Percentiles rank a stretch among this genome's conserved stretches.
These are phyloP conservation scores for Plasmodium berghei DNA, from an alignment of 169 alveolate genomes.

Conservation along the genomic window DNA sequence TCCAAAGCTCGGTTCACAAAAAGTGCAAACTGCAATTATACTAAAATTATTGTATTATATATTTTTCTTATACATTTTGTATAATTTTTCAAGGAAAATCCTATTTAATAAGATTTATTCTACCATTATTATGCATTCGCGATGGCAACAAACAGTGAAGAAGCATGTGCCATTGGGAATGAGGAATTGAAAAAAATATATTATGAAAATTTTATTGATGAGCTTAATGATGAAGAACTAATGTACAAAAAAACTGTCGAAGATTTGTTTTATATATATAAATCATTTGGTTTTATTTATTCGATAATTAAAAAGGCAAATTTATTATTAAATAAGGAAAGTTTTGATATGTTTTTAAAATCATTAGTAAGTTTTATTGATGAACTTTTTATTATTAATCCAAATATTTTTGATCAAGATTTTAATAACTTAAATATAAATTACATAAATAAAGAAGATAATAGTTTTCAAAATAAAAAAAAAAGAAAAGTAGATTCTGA, in stretches of 20 bases:
- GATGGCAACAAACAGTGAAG: conserved; percentile 55
- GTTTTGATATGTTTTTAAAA: conserved; percentile 57
- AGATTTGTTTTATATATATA: conserved; percentile 73
- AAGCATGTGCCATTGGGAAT: conserved; percentile 3
- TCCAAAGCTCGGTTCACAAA: too few relatives aligned
- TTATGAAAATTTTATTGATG: conserved; percentile 71
- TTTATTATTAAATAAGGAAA: conserved; percentile 43
- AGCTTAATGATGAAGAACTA: conserved; percentile 71
- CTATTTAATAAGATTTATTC: too few relatives aligned
- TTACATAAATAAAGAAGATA: conserved; percentile 14
- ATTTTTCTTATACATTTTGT: too few relatives aligned
- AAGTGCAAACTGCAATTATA: too few relatives aligned
- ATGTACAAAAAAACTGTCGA: conserved; percentile 72
- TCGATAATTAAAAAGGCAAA: conserved; percentile 72
- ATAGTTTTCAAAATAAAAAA: conserved; percentile 15
- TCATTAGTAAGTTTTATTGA: conserved; percentile 70
- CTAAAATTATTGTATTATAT: too few relatives aligned
- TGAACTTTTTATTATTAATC: conserved; percentile 51
- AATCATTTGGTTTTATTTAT: conserved; percentile 66
- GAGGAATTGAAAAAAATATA: conserved; percentile 66
- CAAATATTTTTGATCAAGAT: conserved; percentile 30
- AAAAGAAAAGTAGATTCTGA: conserved; percentile 43
- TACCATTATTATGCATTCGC: too few relatives aligned
- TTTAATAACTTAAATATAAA: not conserved
- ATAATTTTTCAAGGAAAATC: too few relatives aligned